These are phyloP conservation scores for Epichloe bromicola DNA, from an alignment of 2,329 filamentous ascomycete species.

Conservation along the genomic window DNA sequence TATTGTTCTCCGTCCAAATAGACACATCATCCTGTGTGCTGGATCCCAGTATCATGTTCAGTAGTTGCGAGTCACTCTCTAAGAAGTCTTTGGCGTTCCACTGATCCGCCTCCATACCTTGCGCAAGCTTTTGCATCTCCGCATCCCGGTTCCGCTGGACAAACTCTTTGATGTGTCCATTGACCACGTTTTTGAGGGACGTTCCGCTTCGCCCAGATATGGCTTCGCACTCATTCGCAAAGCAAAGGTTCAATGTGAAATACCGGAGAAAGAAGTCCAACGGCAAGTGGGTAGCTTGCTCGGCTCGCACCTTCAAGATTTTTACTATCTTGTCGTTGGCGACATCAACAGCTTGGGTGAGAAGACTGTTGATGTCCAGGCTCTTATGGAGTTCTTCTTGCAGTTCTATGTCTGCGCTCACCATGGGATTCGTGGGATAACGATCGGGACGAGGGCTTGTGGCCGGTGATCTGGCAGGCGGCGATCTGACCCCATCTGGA, in stretches of 20 bases:
- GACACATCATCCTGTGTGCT: constrained; percentile 62
- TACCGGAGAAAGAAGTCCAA: constrained; percentile 65
- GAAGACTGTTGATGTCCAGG: constrained; percentile 63
- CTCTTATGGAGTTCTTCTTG: constrained; percentile 68
- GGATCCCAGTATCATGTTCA: constrained; percentile 52
- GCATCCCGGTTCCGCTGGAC: constrained; percentile 57
- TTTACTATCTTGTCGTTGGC: constrained; percentile 67
- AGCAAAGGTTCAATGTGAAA: constrained; percentile 69
- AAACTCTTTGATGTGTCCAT: constrained; percentile 70
- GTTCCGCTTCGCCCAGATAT: constrained; percentile 69
- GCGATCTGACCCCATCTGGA: constrained; percentile 31
- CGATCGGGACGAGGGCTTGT: constrained; percentile 34
- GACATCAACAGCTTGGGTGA: constrained; percentile 69
- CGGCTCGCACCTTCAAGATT: constrained; percentile 62
- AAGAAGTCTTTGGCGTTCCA: constrained; percentile 70
- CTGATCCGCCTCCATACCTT: constrained; percentile 66
- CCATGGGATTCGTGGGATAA: constrained; percentile 11
- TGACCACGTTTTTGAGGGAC: constrained; percentile 64
- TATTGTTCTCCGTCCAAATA: constrained; percentile 50
- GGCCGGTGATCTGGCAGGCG: constrained; percentile 37
- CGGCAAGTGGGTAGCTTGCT: constrained; percentile 56
- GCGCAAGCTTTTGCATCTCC: constrained; percentile 62
- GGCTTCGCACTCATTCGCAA: constrained; percentile 77
- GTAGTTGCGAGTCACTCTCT: constrained; percentile 43
- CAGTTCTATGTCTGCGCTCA: constrained; percentile 28